phyloP scores from a whole-genome alignment of 2,329 filamentous ascomycete genomes.

The Curvularia sp. region DNA sequence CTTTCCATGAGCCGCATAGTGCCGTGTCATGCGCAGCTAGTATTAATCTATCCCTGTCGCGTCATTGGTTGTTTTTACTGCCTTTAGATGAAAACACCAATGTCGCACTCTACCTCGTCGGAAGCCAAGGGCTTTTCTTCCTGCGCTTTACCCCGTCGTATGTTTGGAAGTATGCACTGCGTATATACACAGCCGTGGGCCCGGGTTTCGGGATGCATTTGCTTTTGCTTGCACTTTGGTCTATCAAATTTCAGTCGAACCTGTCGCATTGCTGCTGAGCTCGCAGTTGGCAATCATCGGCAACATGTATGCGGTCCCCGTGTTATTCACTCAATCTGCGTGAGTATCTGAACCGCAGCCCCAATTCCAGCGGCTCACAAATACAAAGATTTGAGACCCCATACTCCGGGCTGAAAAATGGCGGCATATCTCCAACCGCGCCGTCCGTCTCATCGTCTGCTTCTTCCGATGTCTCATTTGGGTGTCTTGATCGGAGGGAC shows the following conservation, averaged over 20 bases:
- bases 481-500: constrained; percentile 17
- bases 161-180: constrained; percentile 16
- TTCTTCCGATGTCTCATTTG: constrained; percentile 23
- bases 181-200: constrained; percentile 22
- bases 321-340: constrained; percentile 24
- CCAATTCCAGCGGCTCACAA: constrained; percentile 15
- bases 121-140: constrained; percentile 23
- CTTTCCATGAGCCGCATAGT: constrained; percentile 34
- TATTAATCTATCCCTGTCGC: constrained; percentile 20
- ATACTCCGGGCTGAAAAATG: constrained; percentile 12
- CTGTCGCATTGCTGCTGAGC: background rate
- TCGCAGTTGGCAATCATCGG: background rate
- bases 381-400: constrained; percentile 20
- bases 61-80: constrained; percentile 25
- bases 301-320: constrained; percentile 29
- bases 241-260: background rate
- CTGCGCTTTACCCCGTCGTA: constrained; percentile 15
- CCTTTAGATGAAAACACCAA: constrained; percentile 32
- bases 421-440: constrained; percentile 9
- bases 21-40: constrained; percentile 26
- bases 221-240: constrained; percentile 8
- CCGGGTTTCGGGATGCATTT: constrained; percentile 2
- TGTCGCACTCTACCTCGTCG: constrained; percentile 20
- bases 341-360: constrained; percentile 13
- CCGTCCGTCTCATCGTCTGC: constrained; percentile 10